These are phyloP conservation scores for Myxozyma lipomycoides DNA, from an alignment of 805 yeast genomes.

Conservation along the genomic window DNA sequence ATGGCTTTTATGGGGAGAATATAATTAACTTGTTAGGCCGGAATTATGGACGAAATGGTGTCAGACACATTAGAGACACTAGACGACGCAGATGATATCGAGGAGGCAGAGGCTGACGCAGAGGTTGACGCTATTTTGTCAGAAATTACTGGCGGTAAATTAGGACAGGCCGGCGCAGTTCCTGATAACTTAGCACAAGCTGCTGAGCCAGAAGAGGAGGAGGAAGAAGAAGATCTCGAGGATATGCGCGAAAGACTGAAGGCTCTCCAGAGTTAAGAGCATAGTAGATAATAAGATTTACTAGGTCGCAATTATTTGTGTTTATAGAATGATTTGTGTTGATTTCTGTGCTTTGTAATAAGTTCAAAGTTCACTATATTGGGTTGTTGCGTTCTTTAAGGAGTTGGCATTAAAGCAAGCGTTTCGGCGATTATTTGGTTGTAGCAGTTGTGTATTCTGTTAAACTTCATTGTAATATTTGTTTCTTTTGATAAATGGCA, in stretches of 20 bases:
- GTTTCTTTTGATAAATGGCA: too few species aligned
- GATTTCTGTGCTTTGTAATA: neutral
- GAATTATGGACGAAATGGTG: conserved; percentile 88
- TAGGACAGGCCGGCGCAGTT: conserved; percentile 39
- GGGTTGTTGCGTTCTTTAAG: neutral
- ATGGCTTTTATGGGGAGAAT: neutral
- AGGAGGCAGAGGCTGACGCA: conserved; percentile 61
- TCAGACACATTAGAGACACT: conserved; percentile 76
- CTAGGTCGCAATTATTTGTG: neutral
- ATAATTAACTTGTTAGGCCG: conserved; percentile 34
- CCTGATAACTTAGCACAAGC: conserved; percentile 36
- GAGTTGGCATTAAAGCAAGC: too few species aligned
- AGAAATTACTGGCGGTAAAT: conserved; percentile 44
- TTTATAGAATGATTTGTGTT: neutral
- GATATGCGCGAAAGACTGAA: conserved; percentile 86
- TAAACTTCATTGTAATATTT: too few species aligned
- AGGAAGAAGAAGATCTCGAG: conserved; percentile 65
- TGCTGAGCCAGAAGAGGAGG: conserved; percentile 50
- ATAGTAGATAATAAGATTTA: neutral
- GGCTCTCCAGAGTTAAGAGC: conserved; percentile 67
- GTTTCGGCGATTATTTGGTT: too few species aligned
- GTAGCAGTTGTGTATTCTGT: too few species aligned
- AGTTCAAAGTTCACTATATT: neutral
- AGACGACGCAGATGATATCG: conserved; percentile 56
- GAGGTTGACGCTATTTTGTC: conserved; percentile 61